phyloP scores from a whole-genome alignment of 371 early-diverging fungal species.

The Parasitella parasitica region DNA sequence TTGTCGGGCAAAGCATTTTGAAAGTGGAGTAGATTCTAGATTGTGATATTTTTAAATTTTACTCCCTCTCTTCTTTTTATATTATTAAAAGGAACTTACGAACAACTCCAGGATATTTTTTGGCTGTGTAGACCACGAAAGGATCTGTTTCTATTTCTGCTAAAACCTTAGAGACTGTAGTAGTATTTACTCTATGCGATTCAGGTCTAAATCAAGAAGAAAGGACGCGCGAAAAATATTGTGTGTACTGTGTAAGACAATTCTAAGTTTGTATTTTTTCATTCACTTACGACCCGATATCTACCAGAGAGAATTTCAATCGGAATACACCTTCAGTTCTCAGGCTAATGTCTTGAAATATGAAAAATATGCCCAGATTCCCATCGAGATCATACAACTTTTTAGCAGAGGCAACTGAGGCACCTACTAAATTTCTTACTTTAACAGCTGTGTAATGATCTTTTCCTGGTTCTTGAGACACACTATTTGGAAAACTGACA shows the following conservation, averaged over 20 bases:
- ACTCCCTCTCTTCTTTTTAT: not conserved
- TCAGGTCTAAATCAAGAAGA: conserved; percentile 19
- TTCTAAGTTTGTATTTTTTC: not conserved
- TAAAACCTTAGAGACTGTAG: conserved; percentile 32
- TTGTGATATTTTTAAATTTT: not conserved
- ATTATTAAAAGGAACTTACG: conserved; percentile 37
- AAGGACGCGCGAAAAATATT: not conserved
- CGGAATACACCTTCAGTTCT: conserved; percentile 68
- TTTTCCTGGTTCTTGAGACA: not conserved
- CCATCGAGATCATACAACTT: conserved; percentile 63
- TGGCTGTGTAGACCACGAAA: conserved; percentile 64
- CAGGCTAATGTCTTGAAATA: conserved; percentile 73
- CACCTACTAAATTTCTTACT: conserved; percentile 70
- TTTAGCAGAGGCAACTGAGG: conserved; percentile 67
- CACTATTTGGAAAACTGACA: conserved; percentile 2
- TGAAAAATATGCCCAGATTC: conserved; percentile 71
- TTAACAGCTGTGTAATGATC: conserved; percentile 30
- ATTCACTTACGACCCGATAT: conserved; percentile 47
- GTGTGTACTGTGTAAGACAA: not conserved
- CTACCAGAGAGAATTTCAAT: conserved; percentile 58
- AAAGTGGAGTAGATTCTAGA: conserved; percentile 64
- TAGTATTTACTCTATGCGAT: conserved; percentile 35
- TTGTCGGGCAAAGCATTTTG: conserved; percentile 70
- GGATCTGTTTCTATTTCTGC: conserved; percentile 46
- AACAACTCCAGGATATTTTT: conserved; percentile 68